phyloP scores from a whole-genome alignment of 1,139 yeast genomes.

The Chernovozyma aurita region DNA sequence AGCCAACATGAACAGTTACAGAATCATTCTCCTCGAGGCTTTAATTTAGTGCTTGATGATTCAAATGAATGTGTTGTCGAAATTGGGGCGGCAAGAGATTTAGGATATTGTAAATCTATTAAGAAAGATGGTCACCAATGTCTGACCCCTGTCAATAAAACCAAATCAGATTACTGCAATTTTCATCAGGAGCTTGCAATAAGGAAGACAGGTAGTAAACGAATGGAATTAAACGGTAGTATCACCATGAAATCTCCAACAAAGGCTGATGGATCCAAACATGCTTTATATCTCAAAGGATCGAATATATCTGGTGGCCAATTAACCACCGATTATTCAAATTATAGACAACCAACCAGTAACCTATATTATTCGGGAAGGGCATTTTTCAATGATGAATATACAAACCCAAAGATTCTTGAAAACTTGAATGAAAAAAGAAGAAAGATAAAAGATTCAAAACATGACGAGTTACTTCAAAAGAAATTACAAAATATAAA shows the following conservation, averaged over 20 bases:
- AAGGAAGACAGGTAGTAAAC: conserved; percentile 47
- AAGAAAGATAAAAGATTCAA: conserved; percentile 28
- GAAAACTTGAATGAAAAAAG: conserved; percentile 31
- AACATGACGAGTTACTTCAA: conserved; percentile 32
- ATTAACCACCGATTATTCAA: conserved; percentile 6
- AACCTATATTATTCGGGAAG: conserved; percentile 23
- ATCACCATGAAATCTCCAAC: conserved; percentile 37
- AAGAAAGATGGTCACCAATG: conserved; percentile 50
- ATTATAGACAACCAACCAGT: conserved; percentile 7
- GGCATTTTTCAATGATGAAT: conserved; percentile 46
- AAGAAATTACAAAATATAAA: conserved; percentile 21
- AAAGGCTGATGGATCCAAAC: conserved; percentile 15
- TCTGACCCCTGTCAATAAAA: conserved; percentile 52
- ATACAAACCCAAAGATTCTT: conserved; percentile 43
- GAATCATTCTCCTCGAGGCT: conserved; percentile 32
- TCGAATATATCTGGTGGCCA: neutral
- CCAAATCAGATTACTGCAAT: conserved; percentile 56
- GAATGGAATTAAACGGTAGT: conserved; percentile 74
- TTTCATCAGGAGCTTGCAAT: conserved; percentile 64
- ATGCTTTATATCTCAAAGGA: conserved; percentile 17
- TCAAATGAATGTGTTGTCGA: conserved; percentile 55
- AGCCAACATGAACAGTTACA: conserved; percentile 10
- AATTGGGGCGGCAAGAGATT: conserved; percentile 67
- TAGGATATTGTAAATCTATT: conserved; percentile 61
- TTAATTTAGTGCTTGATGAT: conserved; percentile 56